These are phyloP conservation scores for Colletotrichum filicis DNA, from an alignment of 2,329 filamentous ascomycete species.

Conservation along the genomic window DNA sequence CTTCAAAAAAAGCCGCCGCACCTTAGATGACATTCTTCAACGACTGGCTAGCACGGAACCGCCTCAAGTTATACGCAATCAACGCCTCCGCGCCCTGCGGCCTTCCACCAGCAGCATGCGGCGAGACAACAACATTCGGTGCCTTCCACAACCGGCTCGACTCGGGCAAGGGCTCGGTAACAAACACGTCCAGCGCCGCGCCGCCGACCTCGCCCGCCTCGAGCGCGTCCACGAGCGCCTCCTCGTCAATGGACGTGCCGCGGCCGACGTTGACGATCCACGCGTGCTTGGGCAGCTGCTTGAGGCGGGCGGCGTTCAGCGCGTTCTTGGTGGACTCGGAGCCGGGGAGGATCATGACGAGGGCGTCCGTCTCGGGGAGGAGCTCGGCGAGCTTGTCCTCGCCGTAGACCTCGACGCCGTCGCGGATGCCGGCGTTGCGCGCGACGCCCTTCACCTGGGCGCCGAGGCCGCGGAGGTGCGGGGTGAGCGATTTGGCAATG, in stretches of 20 bases:
- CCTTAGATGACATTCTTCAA: constrained; percentile 63
- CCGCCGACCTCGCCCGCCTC: constrained; percentile 56
- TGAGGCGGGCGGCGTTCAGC: constrained; percentile 64
- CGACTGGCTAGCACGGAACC: constrained; percentile 67
- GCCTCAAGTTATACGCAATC: constrained; percentile 70
- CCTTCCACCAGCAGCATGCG: constrained; percentile 69
- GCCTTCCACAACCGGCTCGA: constrained; percentile 60
- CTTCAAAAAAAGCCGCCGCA: not conserved
- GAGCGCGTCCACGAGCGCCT: constrained; percentile 58
- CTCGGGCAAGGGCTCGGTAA: constrained; percentile 56
- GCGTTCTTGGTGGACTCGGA: constrained; percentile 65
- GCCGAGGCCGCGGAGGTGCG: constrained; percentile 64
- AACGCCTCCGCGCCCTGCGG: constrained; percentile 69
- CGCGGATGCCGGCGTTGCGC: constrained; percentile 63
- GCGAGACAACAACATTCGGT: constrained; percentile 64
- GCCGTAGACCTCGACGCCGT: constrained; percentile 66
- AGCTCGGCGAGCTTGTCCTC: constrained; percentile 65
- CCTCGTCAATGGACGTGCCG: constrained; percentile 60
- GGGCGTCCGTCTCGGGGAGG: constrained; percentile 67
- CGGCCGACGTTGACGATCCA: constrained; percentile 66
- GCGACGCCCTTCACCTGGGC: constrained; percentile 70
- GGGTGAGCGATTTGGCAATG: constrained; percentile 70
- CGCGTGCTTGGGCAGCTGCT: constrained; percentile 65
- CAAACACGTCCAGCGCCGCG: constrained; percentile 62
- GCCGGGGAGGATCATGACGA: constrained; percentile 76